phyloP scores from a whole-genome alignment of 371 early-diverging fungal genomes.

The Apophysomyces sp. region DNA sequence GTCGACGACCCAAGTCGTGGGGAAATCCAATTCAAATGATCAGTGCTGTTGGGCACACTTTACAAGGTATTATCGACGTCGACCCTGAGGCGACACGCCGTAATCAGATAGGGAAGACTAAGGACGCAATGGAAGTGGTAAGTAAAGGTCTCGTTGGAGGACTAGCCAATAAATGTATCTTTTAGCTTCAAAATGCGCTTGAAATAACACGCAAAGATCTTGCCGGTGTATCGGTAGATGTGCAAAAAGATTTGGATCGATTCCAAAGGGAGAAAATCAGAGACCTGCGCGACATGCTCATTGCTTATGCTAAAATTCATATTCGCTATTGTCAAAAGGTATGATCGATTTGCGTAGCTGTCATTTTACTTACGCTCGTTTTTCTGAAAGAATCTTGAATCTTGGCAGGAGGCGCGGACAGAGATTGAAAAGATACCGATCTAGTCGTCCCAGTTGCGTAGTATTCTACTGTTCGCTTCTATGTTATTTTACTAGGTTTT shows the following conservation, averaged over 20 bases:
- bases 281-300: conserved; percentile 80
- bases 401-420: conserved; percentile 63
- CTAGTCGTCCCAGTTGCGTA: background rate
- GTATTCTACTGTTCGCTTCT: background rate
- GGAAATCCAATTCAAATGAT: conserved; percentile 51
- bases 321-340: conserved; percentile 82
- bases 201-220: conserved; percentile 72
- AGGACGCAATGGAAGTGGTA: conserved; percentile 77
- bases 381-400: conserved; percentile 52
- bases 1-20: conserved; percentile 34
- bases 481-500: background rate
- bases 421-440: conserved; percentile 59
- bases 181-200: conserved; percentile 73
- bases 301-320: conserved; percentile 81
- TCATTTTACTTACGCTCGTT: background rate
- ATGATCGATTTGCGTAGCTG: background rate
- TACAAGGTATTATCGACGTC: conserved; percentile 91
- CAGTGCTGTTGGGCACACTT: conserved; percentile 68
- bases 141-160: background rate
- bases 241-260: conserved; percentile 88
- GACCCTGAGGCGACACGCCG: conserved; percentile 92
- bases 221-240: conserved; percentile 67
- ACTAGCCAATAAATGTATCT: background rate
- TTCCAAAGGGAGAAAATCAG: conserved; percentile 89
- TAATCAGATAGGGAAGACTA: conserved; percentile 84